Evolutionary conservation across 495 filamentous ascomycete genomes (phyloP).

Genomic region (Opeltia flavorubescens): DNA sequence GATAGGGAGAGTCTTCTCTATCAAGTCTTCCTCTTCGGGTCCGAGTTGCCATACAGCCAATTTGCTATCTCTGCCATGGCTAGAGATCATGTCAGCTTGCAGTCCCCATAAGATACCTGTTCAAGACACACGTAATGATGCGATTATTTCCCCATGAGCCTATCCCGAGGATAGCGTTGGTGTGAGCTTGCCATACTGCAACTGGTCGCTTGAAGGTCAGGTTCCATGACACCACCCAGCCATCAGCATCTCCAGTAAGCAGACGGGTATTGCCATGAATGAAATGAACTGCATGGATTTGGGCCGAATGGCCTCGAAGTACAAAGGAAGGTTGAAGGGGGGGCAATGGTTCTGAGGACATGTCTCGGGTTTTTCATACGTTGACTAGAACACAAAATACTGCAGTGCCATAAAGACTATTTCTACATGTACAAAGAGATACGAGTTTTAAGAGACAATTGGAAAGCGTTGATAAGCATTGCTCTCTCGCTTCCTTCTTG

Average conservation of each 20-base stretch:
- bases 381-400: no score
- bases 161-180: conserved; percentile 60
- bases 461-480: no score
- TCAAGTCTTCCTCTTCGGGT: conserved; percentile 41
- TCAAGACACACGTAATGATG: conserved; percentile 63
- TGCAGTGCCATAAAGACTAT: no score
- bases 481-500: no score
- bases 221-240: conserved; percentile 80
- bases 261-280: conserved; percentile 60
- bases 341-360: conserved; percentile 18
- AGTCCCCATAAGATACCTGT: no score
- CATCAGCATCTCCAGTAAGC: conserved; percentile 77
- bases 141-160: conserved; percentile 50
- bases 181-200: conserved; percentile 79
- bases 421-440: no score
- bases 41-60: conserved; percentile 71
- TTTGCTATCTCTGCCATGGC: conserved; percentile 82
- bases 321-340: conserved; percentile 69
- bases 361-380: neutral
- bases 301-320: conserved; percentile 70
- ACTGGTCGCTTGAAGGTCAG: conserved; percentile 66
- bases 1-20: conserved; percentile 61
- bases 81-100: no score
- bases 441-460: no score
- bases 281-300: conserved; percentile 68